A percentile compares a stretch with the other conserved stretches of the same genome.
phyloP scores from a whole-genome alignment of 164 flowering plant species.

The Annona cherimola region DNA sequence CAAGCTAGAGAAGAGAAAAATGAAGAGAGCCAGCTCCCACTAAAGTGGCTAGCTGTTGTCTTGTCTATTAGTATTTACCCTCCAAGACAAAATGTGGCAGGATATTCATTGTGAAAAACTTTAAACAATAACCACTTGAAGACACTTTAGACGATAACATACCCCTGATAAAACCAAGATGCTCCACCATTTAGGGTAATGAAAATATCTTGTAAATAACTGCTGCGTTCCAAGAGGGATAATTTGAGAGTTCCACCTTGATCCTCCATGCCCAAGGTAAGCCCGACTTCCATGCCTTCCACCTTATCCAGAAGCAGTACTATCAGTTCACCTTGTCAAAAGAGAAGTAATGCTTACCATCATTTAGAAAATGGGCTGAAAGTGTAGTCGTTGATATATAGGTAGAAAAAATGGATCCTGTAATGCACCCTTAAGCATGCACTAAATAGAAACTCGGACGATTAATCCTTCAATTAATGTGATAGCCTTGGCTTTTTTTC shows the following conservation, averaged over 20 bases:
- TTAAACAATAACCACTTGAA: not conserved
- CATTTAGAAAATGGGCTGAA: not conserved
- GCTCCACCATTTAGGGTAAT: slow-evolving; percentile 89
- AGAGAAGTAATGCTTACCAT: slow-evolving; percentile 11
- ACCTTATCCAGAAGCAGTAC: slow-evolving; percentile 47
- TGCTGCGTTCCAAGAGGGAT: slow-evolving; percentile 58
- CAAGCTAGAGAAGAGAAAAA: too few species aligned
- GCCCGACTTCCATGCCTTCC: slow-evolving; percentile 83
- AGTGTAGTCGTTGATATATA: not conserved
- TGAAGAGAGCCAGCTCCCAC: not conserved
- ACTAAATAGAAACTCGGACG: not conserved
- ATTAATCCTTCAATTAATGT: too few species aligned
- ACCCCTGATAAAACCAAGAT: slow-evolving; percentile 99
- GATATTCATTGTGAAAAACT: not conserved
- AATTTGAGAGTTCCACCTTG: slow-evolving; percentile 60
- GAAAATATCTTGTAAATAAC: slow-evolving; percentile 54
- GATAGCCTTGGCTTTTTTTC: too few species aligned
- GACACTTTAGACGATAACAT: slow-evolving; percentile 10
- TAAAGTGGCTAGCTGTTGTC: not conserved
- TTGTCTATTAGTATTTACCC: not conserved
- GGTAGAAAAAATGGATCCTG: not conserved
- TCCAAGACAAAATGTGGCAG: not conserved
- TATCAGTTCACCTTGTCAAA: slow-evolving; percentile 20
- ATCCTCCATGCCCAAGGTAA: slow-evolving; percentile 59
- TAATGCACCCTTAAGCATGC: not conserved